Percentiles rank a stretch among this genome's conserved stretches.
Conservation (phyloP, 176 grass and related monocot species). For the Triticum timopheevii region DNA sequence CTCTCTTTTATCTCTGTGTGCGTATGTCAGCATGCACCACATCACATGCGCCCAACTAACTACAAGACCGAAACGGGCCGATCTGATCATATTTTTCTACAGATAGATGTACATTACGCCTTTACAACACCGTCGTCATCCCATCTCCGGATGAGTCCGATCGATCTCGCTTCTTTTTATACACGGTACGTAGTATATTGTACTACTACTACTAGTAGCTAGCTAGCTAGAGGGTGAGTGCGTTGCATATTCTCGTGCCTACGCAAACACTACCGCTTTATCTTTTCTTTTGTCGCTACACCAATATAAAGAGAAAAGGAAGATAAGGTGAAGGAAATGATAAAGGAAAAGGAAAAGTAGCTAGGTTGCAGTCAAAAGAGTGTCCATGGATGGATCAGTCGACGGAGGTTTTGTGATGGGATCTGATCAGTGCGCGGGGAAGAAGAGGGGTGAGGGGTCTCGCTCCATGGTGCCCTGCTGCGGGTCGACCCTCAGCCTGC, state of each 20-base stretch:
- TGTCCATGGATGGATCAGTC: background rate
- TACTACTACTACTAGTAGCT: background rate
- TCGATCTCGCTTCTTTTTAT: conserved; percentile 25
- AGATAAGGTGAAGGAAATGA: background rate
- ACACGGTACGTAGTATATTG: conserved; percentile 17
- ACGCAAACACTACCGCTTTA: conserved; percentile 47
- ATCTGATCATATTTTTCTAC: conserved; percentile 36
- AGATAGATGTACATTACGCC: conserved; percentile 31
- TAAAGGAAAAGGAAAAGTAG: background rate
- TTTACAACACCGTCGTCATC: conserved; percentile 50
- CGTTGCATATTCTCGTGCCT: conserved; percentile 61
- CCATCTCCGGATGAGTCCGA: background rate
- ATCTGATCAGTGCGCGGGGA: conserved; percentile 60
- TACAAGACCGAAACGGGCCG: conserved; percentile 11
- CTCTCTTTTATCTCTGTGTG: background rate
- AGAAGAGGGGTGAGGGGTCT: conserved; percentile 80
- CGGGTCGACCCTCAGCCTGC: conserved; percentile 50
- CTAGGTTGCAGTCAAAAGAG: conserved; percentile 32
- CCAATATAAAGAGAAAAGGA: background rate
- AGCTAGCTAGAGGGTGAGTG: conserved; percentile 33
- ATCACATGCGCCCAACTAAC: conserved; percentile 61
- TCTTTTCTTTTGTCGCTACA: conserved; percentile 39
- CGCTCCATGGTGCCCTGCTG: conserved; percentile 66
- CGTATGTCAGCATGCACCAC: background rate
- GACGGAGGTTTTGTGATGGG: background rate